A percentile compares a stretch with the other conserved stretches of the same genome.
These are phyloP conservation scores for Penicillium occitanis DNA, from an alignment of 2,329 filamentous ascomycete genomes.

Conservation along the genomic window DNA sequence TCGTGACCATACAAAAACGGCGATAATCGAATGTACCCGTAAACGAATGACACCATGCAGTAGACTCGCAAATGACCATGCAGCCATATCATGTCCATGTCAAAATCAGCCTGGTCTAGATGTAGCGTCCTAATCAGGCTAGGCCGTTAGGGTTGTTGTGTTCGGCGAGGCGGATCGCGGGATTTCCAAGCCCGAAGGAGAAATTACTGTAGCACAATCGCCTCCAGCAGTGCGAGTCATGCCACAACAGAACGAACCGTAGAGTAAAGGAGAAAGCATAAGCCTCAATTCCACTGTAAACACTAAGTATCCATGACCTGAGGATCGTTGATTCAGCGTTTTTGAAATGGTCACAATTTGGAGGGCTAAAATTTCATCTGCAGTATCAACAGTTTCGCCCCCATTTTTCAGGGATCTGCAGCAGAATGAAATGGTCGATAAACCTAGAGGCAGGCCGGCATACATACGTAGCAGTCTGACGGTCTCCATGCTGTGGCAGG, in stretches of 20 bases:
- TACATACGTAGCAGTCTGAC: background rate
- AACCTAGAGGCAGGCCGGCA: background rate
- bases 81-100: background rate
- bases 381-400: background rate
- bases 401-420: background rate
- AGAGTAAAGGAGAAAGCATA: background rate
- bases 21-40: background rate
- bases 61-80: background rate
- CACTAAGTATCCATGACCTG: background rate
- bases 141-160: background rate
- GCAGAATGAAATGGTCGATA: background rate
- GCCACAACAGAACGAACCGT: background rate
- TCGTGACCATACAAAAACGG: background rate
- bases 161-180: slow-evolving; percentile 1
- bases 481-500: background rate
- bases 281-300: background rate
- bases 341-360: background rate
- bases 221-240: background rate
- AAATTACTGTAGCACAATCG: background rate
- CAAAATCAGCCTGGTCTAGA: slow-evolving; percentile 12
- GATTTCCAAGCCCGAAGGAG: background rate
- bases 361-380: background rate
- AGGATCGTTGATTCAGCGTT: background rate
- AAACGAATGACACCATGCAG: background rate
- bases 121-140: slow-evolving; percentile 4